These are phyloP conservation scores for Hirschioporus abietinus DNA, from an alignment of 768 basidiomycete genomes.

Conservation along the genomic window DNA sequence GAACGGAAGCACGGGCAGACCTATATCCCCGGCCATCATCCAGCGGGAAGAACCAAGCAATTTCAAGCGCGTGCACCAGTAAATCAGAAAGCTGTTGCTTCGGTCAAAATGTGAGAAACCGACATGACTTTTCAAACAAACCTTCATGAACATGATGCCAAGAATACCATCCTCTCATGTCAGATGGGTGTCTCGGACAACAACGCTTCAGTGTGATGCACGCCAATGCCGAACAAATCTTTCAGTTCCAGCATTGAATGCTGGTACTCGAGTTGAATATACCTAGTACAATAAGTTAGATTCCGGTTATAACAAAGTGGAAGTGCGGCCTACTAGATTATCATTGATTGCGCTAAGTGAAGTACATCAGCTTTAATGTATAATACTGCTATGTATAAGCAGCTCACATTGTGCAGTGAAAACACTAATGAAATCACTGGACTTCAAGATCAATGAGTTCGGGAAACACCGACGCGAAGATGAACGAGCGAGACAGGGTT, in stretches of 20 bases:
- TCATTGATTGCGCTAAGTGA: constrained; percentile 38
- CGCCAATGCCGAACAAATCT: constrained; percentile 62
- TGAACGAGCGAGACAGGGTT: too few relatives aligned
- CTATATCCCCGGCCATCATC: constrained; percentile 68
- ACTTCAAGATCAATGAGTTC: too few relatives aligned
- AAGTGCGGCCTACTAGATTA: constrained; percentile 29
- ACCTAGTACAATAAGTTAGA: constrained; percentile 9
- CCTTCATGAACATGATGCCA: constrained; percentile 59
- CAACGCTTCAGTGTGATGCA: constrained; percentile 53
- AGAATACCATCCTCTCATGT: constrained; percentile 64
- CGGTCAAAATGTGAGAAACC: not conserved
- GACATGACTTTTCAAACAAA: constrained; percentile 1
- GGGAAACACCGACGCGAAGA: too few relatives aligned
- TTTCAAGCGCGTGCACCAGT: constrained; percentile 41
- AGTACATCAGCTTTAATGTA: constrained; percentile 19
- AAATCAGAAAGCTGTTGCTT: constrained; percentile 25
- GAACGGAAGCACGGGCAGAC: constrained; percentile 54
- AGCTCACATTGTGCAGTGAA: constrained; percentile 48
- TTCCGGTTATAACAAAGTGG: not conserved
- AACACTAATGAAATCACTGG: too few relatives aligned
- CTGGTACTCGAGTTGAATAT: constrained; percentile 28
- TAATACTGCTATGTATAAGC: not conserved
- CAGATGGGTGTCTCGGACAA: constrained; percentile 54
- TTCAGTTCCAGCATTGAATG: constrained; percentile 62
- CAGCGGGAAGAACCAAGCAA: constrained; percentile 56